Conservation (phyloP, 2,329 filamentous ascomycete species). For the Teratosphaeria viscida region DNA sequence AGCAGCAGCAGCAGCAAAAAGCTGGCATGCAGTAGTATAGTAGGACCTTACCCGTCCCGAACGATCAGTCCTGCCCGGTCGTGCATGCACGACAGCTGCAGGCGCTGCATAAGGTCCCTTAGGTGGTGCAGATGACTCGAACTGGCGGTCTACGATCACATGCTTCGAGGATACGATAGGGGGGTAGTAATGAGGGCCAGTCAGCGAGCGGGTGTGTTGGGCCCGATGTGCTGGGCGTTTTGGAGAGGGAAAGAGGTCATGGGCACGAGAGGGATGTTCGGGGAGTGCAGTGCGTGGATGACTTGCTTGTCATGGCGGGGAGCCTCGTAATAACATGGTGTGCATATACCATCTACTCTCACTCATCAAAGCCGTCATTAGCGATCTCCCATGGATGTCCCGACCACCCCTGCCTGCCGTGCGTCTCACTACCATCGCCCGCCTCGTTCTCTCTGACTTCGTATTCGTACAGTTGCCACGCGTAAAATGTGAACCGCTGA, state of each 20-base stretch:
- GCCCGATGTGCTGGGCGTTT: background rate
- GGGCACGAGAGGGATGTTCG: background rate
- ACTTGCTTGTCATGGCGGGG: background rate
- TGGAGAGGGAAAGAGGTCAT: background rate
- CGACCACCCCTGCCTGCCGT: background rate
- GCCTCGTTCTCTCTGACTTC: background rate
- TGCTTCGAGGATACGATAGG: background rate
- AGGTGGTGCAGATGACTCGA: background rate
- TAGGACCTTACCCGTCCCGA: background rate
- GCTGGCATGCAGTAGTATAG: background rate
- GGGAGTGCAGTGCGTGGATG: background rate
- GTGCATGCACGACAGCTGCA: background rate
- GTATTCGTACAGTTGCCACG: background rate
- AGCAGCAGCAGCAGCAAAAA: background rate
- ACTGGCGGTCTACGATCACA: background rate
- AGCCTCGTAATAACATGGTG: background rate
- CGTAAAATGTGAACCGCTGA: background rate
- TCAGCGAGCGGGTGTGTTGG: background rate
- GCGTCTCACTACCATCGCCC: background rate
- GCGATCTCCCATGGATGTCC: background rate
- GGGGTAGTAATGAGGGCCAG: background rate
- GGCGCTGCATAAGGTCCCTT: background rate
- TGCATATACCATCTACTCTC: background rate
- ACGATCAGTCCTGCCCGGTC: background rate
- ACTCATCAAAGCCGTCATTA: background rate